phyloP scores from a whole-genome alignment of 2,329 filamentous ascomycete species.

The Aspergillus arachidicola region DNA sequence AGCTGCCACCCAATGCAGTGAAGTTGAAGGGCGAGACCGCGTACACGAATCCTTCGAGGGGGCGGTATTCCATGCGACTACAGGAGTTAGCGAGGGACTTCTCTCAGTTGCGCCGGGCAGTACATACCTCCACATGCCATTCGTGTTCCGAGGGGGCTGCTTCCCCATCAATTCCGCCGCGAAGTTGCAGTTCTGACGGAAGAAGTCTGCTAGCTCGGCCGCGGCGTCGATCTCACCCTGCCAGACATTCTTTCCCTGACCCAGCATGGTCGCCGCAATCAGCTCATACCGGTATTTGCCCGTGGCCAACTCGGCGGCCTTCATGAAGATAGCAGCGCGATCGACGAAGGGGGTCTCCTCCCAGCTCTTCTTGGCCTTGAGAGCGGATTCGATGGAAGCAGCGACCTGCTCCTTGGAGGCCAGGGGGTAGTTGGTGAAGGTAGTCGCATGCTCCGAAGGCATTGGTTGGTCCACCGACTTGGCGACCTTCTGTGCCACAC shows the following conservation, averaged over 20 bases:
- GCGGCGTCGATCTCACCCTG: slow-evolving; percentile 95
- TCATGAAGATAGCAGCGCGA: slow-evolving; percentile 86
- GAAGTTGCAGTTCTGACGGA: slow-evolving; percentile 67
- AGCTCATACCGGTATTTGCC: slow-evolving; percentile 93
- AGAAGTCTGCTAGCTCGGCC: slow-evolving; percentile 85
- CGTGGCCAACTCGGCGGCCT: slow-evolving; percentile 84
- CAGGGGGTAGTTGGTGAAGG: slow-evolving; percentile 79
- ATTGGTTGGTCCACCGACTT: slow-evolving; percentile 31
- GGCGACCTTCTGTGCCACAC: slow-evolving; percentile 26
- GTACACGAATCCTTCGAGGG: slow-evolving; percentile 92
- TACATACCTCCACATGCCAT: slow-evolving; percentile 79
- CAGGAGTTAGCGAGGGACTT: not conserved
- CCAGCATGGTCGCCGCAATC: slow-evolving; percentile 91
- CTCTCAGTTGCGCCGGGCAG: too few species aligned
- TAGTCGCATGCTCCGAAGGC: slow-evolving; percentile 45
- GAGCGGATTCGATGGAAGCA: slow-evolving; percentile 76
- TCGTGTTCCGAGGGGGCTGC: slow-evolving; percentile 78
- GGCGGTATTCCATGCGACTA: slow-evolving; percentile 77
- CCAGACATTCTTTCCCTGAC: slow-evolving; percentile 96
- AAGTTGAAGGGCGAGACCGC: slow-evolving; percentile 96
- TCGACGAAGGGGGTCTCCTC: slow-evolving; percentile 83
- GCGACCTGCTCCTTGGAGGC: slow-evolving; percentile 74
- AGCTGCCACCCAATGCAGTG: slow-evolving; percentile 87
- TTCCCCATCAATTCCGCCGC: slow-evolving; percentile 83
- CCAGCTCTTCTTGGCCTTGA: slow-evolving; percentile 81